phyloP scores from a whole-genome alignment of 2,329 filamentous ascomycete species.

The Hypocreales sp. region DNA sequence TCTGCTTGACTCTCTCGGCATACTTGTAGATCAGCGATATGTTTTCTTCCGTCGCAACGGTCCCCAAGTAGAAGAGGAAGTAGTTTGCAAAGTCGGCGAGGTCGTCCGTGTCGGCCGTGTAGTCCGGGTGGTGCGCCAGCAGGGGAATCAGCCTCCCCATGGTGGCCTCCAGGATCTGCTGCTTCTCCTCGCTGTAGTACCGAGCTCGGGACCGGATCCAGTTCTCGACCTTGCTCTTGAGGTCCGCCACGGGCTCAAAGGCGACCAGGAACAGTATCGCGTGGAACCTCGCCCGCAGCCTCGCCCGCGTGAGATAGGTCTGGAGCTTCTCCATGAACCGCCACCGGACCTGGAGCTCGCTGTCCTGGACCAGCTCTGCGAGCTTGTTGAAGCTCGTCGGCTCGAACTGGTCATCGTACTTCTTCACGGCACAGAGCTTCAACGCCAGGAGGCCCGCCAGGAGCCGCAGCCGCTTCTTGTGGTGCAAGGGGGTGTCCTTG shows the following conservation, averaged over 20 bases:
- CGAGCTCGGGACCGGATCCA: conserved; percentile 78
- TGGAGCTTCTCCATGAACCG: conserved; percentile 76
- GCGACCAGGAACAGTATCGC: conserved; percentile 81
- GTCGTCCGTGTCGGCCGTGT: conserved; percentile 48
- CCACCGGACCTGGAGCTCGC: conserved; percentile 54
- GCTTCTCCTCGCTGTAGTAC: conserved; percentile 41
- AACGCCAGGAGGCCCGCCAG: conserved; percentile 66
- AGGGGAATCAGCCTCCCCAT: conserved; percentile 76
- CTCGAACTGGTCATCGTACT: conserved; percentile 60
- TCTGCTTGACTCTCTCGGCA: conserved; percentile 83
- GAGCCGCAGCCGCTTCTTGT: conserved; percentile 69
- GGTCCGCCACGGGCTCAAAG: conserved; percentile 65
- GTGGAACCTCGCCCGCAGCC: conserved; percentile 65
- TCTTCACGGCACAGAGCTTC: conserved; percentile 67
- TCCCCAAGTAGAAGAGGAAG: conserved; percentile 74
- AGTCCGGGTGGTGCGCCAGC: conserved; percentile 89
- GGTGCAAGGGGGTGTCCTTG: conserved; percentile 57
- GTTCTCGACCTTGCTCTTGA: conserved; percentile 63
- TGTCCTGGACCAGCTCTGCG: conserved; percentile 68
- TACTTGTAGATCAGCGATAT: conserved; percentile 81
- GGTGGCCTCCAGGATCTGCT: conserved; percentile 59
- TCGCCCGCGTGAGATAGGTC: conserved; percentile 68
- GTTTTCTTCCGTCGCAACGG: conserved; percentile 74
- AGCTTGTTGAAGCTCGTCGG: conserved; percentile 67
- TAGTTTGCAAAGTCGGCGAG: conserved; percentile 76